Base-by-base conservation (phyloP, 1,284 basidiomycete genomes). In the Amylostereum areolatum region DNA sequence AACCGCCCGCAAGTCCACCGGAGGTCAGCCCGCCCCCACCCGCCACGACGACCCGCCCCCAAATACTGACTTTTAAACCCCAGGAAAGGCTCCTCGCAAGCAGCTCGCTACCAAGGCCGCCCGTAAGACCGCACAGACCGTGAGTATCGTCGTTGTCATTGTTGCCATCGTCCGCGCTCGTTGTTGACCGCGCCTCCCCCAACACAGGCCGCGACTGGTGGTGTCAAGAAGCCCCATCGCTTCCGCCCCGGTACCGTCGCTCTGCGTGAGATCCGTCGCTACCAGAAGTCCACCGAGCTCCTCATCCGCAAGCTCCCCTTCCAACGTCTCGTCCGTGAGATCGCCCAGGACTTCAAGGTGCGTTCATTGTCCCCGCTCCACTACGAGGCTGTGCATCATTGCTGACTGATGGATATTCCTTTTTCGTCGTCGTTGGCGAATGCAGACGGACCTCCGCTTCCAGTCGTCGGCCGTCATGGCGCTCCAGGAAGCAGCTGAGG, bases 171-270 rank as follows among this genome's bases (percentile, higher is more conserved):
- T 46, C 48, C 50, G 46, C 50, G 47, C 44, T 49, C 35, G 49
- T 47, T 30, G 12, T 51, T 48, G 49, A 49, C 44, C 47, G 44
- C 43, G 41, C 40, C 25, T 52, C 35, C 28, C 27, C 32, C 37
- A 31, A 43, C 35, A 40, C 72, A 86, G 79, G 81, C 88, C 54
- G 80, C 87, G 51, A 88, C 94, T 63, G 94, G 93, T 75, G 94
- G 94, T 85, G 92, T 95, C 66, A 94, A 95, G 91, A 95, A 94
- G 78, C 91, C 92, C 56, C 92, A 96, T 73, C 83, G 93, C 68
- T 97, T 96, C 90, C 85, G 92, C 70, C 94, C 94, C 63, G 94
- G 94, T 80, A 97, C 94, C 62, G 93, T 97, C 77, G 94, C 94
- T 62, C 91, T 97, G 56, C 91, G 94, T 84, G 94, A 97, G 77